Conservation (phyloP, 2,329 filamentous ascomycete species). For the Aureobasidium sp. region DNA sequence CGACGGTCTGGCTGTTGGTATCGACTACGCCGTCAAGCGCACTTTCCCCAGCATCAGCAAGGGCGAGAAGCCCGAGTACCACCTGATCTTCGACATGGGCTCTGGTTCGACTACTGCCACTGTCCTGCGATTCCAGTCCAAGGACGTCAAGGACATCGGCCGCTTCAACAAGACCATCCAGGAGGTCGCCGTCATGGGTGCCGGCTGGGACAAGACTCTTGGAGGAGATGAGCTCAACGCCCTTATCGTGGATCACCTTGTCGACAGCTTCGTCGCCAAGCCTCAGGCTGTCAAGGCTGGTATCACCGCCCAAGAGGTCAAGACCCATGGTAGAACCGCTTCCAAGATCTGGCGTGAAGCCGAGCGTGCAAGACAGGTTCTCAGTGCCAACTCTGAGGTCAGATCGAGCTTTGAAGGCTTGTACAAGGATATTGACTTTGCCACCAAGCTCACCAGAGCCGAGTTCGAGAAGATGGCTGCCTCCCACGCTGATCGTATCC, state of each 20-base stretch:
- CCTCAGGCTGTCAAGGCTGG: constrained; percentile 67
- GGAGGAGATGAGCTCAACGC: constrained; percentile 92
- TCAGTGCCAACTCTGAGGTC: constrained; percentile 93
- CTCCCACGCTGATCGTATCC: constrained; percentile 73
- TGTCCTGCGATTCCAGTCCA: constrained; percentile 88
- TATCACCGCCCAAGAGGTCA: constrained; percentile 69
- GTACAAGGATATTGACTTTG: constrained; percentile 93
- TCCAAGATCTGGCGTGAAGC: constrained; percentile 96
- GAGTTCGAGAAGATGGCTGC: constrained; percentile 85
- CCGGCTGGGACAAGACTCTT: constrained; percentile 89
- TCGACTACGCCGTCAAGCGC: constrained; percentile 95
- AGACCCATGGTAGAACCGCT: constrained; percentile 82
- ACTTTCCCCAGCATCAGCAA: constrained; percentile 88
- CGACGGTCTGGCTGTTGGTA: constrained; percentile 90
- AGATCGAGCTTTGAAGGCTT: constrained; percentile 86
- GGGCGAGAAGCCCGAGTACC: constrained; percentile 87
- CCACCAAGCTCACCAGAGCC: constrained; percentile 84
- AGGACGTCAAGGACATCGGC: constrained; percentile 89
- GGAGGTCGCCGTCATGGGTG: constrained; percentile 89
- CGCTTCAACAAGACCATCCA: constrained; percentile 98
- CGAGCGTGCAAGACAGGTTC: constrained; percentile 84
- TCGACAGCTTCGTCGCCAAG: constrained; percentile 79
- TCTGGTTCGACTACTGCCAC: constrained; percentile 95
- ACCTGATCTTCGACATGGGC: constrained; percentile 98
- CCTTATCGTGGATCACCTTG: constrained; percentile 90